These are phyloP conservation scores for Metschnikowia baotianmanensis DNA, from an alignment of 805 yeast species.

Conservation along the genomic window DNA sequence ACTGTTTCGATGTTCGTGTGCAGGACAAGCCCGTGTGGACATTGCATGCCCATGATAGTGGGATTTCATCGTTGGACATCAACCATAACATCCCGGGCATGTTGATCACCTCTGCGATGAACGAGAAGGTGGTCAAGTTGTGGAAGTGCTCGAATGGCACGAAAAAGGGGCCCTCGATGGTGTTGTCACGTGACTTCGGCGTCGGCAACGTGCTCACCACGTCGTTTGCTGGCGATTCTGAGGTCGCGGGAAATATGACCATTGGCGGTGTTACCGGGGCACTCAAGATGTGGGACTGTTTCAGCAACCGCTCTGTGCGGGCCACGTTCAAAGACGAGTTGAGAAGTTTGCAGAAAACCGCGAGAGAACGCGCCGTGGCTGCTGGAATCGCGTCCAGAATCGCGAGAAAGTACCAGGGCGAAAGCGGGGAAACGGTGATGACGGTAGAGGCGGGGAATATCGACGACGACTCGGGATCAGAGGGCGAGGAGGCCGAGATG, in stretches of 20 bases:
- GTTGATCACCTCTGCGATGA: constrained; percentile 86
- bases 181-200: constrained; percentile 86
- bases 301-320: constrained; percentile 78
- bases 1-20: constrained; percentile 81
- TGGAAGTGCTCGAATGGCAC: constrained; percentile 71
- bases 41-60: constrained; percentile 94
- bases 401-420: constrained; percentile 64
- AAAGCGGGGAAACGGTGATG: constrained; percentile 52
- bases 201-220: constrained; percentile 87
- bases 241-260: constrained; percentile 77
- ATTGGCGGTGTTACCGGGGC: constrained; percentile 86
- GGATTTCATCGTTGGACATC: constrained; percentile 76
- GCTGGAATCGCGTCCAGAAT: constrained; percentile 68
- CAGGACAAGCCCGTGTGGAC: constrained; percentile 83
- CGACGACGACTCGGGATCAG: constrained; percentile 57
- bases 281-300: constrained; percentile 89
- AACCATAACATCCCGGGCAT: constrained; percentile 67
- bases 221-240: constrained; percentile 82
- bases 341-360: constrained; percentile 49
- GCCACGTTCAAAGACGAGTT: constrained; percentile 61
- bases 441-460: constrained; percentile 60
- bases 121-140: constrained; percentile 79
- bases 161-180: constrained; percentile 74
- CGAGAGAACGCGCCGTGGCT: constrained; percentile 54
- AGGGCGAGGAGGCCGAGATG: constrained; percentile 40